These are phyloP conservation scores for Spergularia bocconei DNA, from an alignment of 148 eudicot genomes.

Conservation along the genomic window DNA sequence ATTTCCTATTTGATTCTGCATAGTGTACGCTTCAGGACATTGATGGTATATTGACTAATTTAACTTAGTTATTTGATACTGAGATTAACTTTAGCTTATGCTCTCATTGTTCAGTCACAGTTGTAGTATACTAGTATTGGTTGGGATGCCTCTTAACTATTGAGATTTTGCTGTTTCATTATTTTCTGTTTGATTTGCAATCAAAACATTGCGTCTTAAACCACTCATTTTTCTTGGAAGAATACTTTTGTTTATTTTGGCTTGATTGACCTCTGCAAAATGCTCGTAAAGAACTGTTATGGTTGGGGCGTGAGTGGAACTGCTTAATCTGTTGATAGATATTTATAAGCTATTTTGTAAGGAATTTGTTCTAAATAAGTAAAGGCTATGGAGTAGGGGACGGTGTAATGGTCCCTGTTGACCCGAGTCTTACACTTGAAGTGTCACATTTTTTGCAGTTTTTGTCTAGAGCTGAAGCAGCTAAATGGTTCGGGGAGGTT, in stretches of 20 bases:
- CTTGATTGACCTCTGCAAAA: background rate
- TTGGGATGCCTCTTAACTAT: background rate
- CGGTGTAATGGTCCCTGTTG: background rate
- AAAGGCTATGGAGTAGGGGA: background rate
- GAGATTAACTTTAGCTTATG: background rate
- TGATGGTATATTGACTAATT: background rate
- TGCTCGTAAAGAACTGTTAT: background rate
- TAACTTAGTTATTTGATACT: background rate
- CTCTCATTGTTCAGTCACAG: background rate
- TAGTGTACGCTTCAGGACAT: background rate
- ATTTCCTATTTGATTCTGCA: background rate
- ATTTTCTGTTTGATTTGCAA: background rate
- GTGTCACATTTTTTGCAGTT: conserved; percentile 43
- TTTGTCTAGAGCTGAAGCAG: conserved; percentile 63
- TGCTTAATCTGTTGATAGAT: background rate
- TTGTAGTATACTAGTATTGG: background rate
- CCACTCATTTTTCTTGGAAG: background rate
- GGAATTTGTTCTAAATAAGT: background rate
- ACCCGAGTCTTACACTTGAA: background rate
- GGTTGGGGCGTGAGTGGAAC: background rate
- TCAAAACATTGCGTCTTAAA: background rate
- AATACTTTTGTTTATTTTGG: background rate
- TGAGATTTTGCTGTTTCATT: background rate
- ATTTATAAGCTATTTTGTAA: background rate
- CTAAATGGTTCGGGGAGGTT: conserved; percentile 68